A percentile compares a stretch with the other conserved stretches of the same genome.
phyloP scores from a whole-genome alignment of 139 green algal genomes.

The Closterium sp. region DNA sequence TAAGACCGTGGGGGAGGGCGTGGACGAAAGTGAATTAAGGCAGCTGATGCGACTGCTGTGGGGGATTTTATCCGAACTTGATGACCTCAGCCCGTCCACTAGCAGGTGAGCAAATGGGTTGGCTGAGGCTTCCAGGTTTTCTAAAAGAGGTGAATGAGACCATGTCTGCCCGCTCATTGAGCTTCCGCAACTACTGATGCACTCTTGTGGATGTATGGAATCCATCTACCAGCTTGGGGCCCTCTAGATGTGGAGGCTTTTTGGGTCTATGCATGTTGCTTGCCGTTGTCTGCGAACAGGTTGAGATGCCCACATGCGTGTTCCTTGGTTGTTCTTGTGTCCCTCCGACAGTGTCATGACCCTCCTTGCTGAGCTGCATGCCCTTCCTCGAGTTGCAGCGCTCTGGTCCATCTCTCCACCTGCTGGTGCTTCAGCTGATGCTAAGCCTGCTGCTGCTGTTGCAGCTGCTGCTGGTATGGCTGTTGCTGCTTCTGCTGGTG shows the following conservation, averaged over 20 bases:
- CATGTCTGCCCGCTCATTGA: no score
- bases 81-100: conserved; percentile 80
- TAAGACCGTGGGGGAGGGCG: conserved; percentile 49
- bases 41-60: conserved; percentile 65
- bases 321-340: background rate
- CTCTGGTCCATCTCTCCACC: background rate
- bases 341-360: conserved; percentile 60
- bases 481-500: background rate
- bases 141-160: no score
- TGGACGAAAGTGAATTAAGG: background rate
- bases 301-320: no score
- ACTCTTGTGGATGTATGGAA: no score
- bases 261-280: background rate
- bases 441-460: background rate
- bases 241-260: no score
- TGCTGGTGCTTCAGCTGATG: background rate
- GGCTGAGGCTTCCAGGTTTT: no score
- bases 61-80: conserved; percentile 72
- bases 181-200: no score
- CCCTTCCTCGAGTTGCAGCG: background rate
- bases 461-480: background rate
- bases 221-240: no score
- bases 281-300: no score
- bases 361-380: conserved; percentile 74
- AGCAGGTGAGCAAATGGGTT: conserved; percentile 33